Base-by-base conservation (phyloP, 257 asterid species). In the Nicotiana paniculata region DNA sequence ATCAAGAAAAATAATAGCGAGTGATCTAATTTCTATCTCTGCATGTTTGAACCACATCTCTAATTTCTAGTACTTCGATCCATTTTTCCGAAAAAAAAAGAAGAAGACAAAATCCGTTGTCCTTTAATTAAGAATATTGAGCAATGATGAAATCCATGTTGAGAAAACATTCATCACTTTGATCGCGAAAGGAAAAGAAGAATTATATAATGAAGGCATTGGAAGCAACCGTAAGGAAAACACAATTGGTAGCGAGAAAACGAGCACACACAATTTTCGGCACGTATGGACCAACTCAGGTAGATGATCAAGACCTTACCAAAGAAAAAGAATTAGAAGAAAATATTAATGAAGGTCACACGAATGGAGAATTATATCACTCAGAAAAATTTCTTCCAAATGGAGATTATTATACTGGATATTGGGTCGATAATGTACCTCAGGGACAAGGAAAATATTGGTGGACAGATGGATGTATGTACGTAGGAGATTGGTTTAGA, bases 391-490 rank as follows among this genome's bases (percentile, higher is more conserved):
- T 91, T 86, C 94, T 95, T 16, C 90, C 94, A 3, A 93, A 95
- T 48, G 99, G 99, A 10, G 99, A 95, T 83, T 93, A 95, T 57
- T 95, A 95, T 87, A 81, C 92, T 0, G 99, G 99, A 2, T 87
- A 80, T 84, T 95, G 99, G 98, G 83, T 89, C 0, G 95, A 95
- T 53, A 91, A 82, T 81, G 88, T 92, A 79, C 99, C 99, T 1
- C 98, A 95, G 4, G 99, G 98, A 2, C 81, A 82, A 4, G 99
- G 99, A 0, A 95, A 93, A 79, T 95, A 95, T 75, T 90, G 94
- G 97, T 95, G 99, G 99, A 92, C 97, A 0, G 99, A 93, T 59
- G 99, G 99, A 1, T 95, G 99, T 21, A 90, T 90, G 97, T 93
- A 93, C 1, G 93, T 91, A 2, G 99, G 99, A 4, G 97, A 95